A percentile compares a stretch with the other conserved stretches of the same genome.
These are phyloP conservation scores for Phytopythium delawarense DNA, from an alignment of 352 stramenopile species.

Conservation along the genomic window DNA sequence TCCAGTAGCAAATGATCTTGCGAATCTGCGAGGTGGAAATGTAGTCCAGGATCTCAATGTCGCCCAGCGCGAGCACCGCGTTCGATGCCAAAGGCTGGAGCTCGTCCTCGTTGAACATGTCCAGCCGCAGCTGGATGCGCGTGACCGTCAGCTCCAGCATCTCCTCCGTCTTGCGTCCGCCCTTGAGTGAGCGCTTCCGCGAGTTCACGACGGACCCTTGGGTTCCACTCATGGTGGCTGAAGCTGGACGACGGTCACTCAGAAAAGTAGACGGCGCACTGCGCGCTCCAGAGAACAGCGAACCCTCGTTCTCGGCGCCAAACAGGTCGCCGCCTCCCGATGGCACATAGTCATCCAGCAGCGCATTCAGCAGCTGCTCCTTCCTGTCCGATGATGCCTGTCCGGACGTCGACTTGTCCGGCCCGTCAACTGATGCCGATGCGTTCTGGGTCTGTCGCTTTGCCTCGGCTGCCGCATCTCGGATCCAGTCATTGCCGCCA, in stretches of 20 bases:
- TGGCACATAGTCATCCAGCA: conserved; percentile 84
- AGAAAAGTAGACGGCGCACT: conserved; percentile 26
- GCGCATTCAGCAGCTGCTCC: conserved; percentile 70
- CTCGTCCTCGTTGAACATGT: conserved; percentile 80
- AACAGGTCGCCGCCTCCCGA: conserved; percentile 53
- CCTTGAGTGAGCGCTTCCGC: conserved; percentile 66
- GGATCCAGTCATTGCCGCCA: conserved; percentile 76
- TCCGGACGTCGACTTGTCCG: conserved; percentile 3
- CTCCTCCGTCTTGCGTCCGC: conserved; percentile 82
- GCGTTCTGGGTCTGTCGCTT: neutral
- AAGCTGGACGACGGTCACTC: conserved; percentile 2
- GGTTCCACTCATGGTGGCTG: conserved; percentile 6
- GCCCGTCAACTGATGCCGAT: neutral
- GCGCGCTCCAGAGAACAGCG: conserved; percentile 38
- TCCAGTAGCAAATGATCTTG: conserved; percentile 90
- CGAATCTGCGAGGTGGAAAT: conserved; percentile 89
- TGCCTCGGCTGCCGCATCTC: conserved; percentile 20
- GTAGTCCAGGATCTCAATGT: conserved; percentile 85
- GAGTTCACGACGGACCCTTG: conserved; percentile 7
- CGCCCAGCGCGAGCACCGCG: conserved; percentile 65
- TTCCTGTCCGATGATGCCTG: conserved; percentile 25
- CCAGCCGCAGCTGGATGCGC: conserved; percentile 78
- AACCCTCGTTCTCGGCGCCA: conserved; percentile 23
- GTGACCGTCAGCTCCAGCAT: conserved; percentile 84
- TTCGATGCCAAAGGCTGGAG: conserved; percentile 71